Evolutionary conservation across 1,139 yeast genomes (phyloP).

Genomic region (Kodamaea sp.): DNA sequence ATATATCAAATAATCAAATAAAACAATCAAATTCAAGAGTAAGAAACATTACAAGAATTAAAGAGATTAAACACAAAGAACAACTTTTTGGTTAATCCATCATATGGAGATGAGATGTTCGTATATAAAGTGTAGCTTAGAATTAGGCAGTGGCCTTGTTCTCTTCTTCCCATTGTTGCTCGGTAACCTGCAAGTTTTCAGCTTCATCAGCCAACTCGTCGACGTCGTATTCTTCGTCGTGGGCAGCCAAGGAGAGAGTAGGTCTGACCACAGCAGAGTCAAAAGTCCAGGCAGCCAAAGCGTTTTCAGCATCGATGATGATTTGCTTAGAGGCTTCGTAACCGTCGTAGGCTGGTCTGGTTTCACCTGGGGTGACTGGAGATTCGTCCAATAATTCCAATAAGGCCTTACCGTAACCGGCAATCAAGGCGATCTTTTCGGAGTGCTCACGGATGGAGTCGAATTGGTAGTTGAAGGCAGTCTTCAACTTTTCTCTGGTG

Average conservation of each 20-base stretch:
- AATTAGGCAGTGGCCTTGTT: constrained; percentile 18
- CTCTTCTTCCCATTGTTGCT: constrained; percentile 47
- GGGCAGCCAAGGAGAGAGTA: constrained; percentile 74
- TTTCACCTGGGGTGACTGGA: constrained; percentile 90
- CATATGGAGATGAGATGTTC: constrained; percentile 8
- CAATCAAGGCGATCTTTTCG: constrained; percentile 82
- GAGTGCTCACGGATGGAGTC: constrained; percentile 81
- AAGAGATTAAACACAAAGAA: constrained; percentile 11
- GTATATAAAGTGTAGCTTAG: neutral
- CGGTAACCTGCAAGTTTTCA: constrained; percentile 56
- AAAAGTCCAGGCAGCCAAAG: constrained; percentile 81
- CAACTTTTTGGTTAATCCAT: constrained; percentile 7
- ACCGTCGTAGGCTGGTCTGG: constrained; percentile 86
- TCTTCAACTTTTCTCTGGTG: constrained; percentile 83
- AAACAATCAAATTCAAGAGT: constrained; percentile 15
- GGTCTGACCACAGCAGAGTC: constrained; percentile 81
- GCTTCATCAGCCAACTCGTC: constrained; percentile 58
- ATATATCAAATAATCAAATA: constrained; percentile 1
- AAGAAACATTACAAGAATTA: constrained; percentile 19
- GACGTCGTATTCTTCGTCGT: constrained; percentile 60
- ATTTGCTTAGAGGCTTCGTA: constrained; percentile 86
- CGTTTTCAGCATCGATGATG: constrained; percentile 82
- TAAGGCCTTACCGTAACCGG: constrained; percentile 86
- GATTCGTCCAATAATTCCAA: constrained; percentile 80
- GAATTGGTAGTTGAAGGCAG: constrained; percentile 81